Evolutionary conservation across 2,329 filamentous ascomycete genomes (phyloP), one percentile per base, ranked within the genome.

Genomic region (Balansia obtecta): DNA sequence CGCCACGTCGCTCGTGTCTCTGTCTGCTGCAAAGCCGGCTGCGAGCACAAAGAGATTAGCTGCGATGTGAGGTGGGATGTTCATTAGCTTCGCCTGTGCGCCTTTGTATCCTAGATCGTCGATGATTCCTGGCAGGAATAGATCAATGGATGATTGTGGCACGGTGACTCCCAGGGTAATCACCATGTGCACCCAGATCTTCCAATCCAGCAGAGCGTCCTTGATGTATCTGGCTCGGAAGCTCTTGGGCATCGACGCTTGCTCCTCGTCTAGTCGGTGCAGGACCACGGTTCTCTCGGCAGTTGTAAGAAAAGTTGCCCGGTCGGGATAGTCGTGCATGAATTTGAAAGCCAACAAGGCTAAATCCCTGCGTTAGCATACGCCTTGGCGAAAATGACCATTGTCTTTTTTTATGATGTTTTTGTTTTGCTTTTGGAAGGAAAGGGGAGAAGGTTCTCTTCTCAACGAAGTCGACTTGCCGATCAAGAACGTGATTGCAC

Each of bases 141-240:
- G 61, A 30, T 60, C 63, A 57, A 67, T 63, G 53, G 64, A 67
- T 57, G 68, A 69, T 16, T 68, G 61, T 5, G 65, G 65, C 4
- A 63, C 67, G 55, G 66, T 68, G 52, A 69, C 78, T 48, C 82
- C 74, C 53, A 83, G 79, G 64, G 82, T 84, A 65, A 78, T 79
- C 49, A 76, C 51, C 58, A 85, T 76, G 53, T 85, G 69, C 9
- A 74, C 64, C 59, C 69, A 74, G 45, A 73, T 71, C 63, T 73
- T 72, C 71, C 76, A 80, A 64, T 82, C 80, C 54, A 71, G 71
- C 49, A 85, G 58, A 15, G 83, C 81, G 45, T 78, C 67, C 58
- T 64, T 68, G 47, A 76, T 63, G 45, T 73, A 83, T 56, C 74
- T 73, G 52, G 76, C 63, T 34, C 81, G 69, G 54, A 84, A 74